Base-by-base conservation (phyloP, 805 yeast genomes). In the Zygoascus bituminiphila region DNA sequence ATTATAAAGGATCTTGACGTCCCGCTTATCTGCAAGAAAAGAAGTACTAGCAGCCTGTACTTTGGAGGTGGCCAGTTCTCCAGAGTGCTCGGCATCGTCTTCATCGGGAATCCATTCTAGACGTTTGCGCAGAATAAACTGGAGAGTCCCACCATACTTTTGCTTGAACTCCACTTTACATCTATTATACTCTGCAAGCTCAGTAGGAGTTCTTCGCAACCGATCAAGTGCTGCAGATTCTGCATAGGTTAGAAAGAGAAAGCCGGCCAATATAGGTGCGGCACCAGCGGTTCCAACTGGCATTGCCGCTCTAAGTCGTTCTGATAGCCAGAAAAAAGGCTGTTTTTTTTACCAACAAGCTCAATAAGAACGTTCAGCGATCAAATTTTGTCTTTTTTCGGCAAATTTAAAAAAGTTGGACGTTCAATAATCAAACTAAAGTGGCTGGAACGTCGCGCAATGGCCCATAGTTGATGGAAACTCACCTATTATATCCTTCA, bases 1-100 rank as follows among this genome's bases (percentile, higher is more conserved):
- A 57, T 78, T 78, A 45, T 54, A 58, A 24, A 78, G 61, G 26
- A 79, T 69, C 51, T 71, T 73, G 31, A 76, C 52, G 55, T 77
- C 81, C 1, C 53, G 20, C 1, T 48, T 33, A 22, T 49, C 50
- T 4, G 45, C 49, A 14, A 56, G 47, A 24, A 48, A 51, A n/a
- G 22, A 41, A 4, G 43, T 35, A 25, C 41, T 44, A n/a, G 37
- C 37, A 5, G 58, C 53, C n/a, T 41, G 26, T 19, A 55, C 40
- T 26, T 41, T 24, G 21, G 35, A n/a, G 12, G 26, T 14, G 20
- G 5, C 15, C 25, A 5, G 45, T 45, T 5, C 37, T 10, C n/a
- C 15, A 33, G 24, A 25, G 31, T n/a, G 31, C 20, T 12, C n/a
- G 9, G 41, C 17, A 22, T 22, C 47, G n/a, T 44, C 44, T 12